phyloP scores from a whole-genome alignment of 2,329 filamentous ascomycete species.

The Apiospora phragmitis region DNA sequence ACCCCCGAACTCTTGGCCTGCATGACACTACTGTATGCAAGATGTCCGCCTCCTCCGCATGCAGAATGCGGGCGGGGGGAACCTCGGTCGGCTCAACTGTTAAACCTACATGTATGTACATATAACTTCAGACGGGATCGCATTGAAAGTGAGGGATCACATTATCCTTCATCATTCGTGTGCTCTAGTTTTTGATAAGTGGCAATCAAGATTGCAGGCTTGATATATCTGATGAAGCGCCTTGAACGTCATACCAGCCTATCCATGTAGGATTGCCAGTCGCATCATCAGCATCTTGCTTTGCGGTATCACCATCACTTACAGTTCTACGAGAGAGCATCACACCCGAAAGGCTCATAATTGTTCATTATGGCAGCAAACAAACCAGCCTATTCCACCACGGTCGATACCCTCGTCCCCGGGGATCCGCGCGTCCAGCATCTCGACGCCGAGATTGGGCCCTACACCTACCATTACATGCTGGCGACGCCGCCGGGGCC shows the following conservation, averaged over 20 bases:
- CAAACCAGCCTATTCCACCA: conserved; percentile 36
- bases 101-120: not conserved
- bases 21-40: not conserved
- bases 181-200: not conserved
- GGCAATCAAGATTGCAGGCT: not conserved
- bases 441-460: conserved; percentile 63
- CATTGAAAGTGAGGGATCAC: not conserved
- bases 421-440: conserved; percentile 68
- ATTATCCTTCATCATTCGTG: not conserved
- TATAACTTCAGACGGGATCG: not conserved
- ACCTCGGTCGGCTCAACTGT: not conserved
- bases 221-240: not conserved
- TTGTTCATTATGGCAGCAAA: not conserved
- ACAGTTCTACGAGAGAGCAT: too few species aligned
- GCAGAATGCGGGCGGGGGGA: not conserved
- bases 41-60: conserved; percentile 7
- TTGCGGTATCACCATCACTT: too few species aligned
- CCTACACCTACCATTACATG: conserved; percentile 69
- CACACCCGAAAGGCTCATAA: too few species aligned
- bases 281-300: too few species aligned
- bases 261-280: not conserved
- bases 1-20: not conserved
- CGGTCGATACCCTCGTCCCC: conserved; percentile 63
- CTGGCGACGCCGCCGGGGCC: conserved; percentile 47
- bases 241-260: not conserved